Percentiles rank a stretch among this genome's conserved stretches.
Evolutionary conservation across 2,329 filamentous ascomycete genomes (phyloP).

Genomic region (Diplodia sapinea): DNA sequence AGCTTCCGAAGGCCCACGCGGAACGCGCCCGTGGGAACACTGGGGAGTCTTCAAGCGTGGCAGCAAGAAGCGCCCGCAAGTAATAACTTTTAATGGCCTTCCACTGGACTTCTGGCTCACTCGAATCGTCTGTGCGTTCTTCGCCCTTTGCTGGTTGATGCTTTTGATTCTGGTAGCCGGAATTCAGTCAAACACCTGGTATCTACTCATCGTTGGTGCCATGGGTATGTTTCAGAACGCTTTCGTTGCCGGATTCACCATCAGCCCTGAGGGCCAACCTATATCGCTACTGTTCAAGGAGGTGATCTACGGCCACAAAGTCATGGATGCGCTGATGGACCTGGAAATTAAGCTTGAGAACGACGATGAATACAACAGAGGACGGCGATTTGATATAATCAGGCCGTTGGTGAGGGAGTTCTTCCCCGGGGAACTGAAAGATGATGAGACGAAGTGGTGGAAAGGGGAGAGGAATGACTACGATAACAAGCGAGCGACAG

Average conservation of each 20-base stretch:
- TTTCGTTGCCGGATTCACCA: neutral
- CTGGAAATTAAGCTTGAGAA: neutral
- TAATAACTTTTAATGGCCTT: neutral
- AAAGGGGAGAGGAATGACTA: neutral
- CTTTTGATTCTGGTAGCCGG: neutral
- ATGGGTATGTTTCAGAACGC: slow-evolving; percentile 1
- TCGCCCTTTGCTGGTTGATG: neutral
- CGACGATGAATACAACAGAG: neutral
- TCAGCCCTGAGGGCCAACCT: neutral
- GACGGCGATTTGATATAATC: neutral
- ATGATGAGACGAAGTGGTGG: neutral
- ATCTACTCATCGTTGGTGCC: neutral
- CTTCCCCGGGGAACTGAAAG: neutral
- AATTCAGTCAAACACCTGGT: neutral
- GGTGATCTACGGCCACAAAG: neutral
- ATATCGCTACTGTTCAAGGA: neutral
- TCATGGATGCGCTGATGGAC: neutral
- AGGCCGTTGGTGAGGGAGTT: neutral
- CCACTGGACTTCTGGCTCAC: neutral
- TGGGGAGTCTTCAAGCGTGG: too few species aligned
- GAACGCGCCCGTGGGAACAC: neutral
- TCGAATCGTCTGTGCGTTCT: neutral
- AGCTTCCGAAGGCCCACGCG: neutral
- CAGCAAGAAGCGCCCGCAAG: too few species aligned
- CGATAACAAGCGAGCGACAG: neutral